Evolutionary conservation across 192 early-diverging fungal genomes (phyloP).

Genomic region (Gonapodya sp.): DNA sequence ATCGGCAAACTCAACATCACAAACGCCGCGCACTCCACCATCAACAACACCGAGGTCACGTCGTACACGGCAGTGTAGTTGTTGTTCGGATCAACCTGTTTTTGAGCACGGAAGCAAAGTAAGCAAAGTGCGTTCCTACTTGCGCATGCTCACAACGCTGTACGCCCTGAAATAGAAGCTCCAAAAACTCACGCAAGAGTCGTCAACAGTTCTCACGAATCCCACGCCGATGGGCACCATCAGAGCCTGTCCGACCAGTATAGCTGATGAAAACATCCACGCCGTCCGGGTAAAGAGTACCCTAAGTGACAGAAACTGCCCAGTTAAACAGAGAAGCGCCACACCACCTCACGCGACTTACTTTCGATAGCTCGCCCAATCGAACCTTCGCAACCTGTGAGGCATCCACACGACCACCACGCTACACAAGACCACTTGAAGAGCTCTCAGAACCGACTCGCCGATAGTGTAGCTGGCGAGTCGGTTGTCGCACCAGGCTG

Average conservation of each 20-base stretch:
- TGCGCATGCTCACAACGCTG: too few relatives aligned
- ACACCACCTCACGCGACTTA: too few relatives aligned
- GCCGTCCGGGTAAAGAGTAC: background rate
- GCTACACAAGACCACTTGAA: background rate
- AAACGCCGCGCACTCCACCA: background rate
- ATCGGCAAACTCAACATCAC: slow-evolving; percentile 1
- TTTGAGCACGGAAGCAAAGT: too few relatives aligned
- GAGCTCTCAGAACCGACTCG: background rate
- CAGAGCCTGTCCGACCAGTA: background rate
- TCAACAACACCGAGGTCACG: background rate
- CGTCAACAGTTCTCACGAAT: background rate
- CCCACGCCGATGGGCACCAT: background rate
- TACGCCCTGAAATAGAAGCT: too few relatives aligned
- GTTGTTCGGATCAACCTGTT: background rate
- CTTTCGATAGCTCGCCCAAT: background rate
- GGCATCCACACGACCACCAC: background rate
- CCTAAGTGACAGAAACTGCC: background rate
- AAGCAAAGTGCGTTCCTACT: too few relatives aligned
- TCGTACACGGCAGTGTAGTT: background rate
- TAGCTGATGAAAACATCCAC: background rate
- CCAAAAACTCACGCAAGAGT: background rate
- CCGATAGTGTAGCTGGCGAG: background rate
- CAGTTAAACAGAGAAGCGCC: background rate
- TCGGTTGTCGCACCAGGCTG: background rate
- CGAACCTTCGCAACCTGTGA: background rate